phyloP scores from a whole-genome alignment of 352 stramenopile genomes.

The Phytophthora colocasiae region DNA sequence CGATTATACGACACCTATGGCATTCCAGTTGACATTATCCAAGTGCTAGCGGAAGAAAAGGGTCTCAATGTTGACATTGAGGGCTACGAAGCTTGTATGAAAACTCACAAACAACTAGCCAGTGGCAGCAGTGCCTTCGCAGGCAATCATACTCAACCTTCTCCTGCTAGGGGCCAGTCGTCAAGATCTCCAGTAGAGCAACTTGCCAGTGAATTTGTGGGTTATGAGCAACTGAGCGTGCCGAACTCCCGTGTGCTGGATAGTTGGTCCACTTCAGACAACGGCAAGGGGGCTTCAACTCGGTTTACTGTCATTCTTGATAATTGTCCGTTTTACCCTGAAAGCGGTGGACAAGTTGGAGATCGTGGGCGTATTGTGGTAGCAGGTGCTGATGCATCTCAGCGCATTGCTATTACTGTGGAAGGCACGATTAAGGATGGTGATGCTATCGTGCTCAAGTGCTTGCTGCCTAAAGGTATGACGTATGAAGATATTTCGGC shows the following conservation, averaged over 20 bases:
- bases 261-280: constrained; percentile 34
- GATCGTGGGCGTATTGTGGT: constrained; percentile 58
- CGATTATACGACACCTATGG: constrained; percentile 80
- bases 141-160: constrained; percentile 31
- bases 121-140: constrained; percentile 54
- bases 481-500: constrained; percentile 38
- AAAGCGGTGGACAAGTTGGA: constrained; percentile 81
- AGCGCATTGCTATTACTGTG: constrained; percentile 35
- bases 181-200: constrained; percentile 1
- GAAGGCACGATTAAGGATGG: constrained; percentile 51
- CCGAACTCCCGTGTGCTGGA: constrained; percentile 43
- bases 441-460: constrained; percentile 58
- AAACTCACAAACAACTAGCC: constrained; percentile 57
- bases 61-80: constrained; percentile 61
- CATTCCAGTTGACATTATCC: constrained; percentile 81
- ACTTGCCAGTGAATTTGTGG: constrained; percentile 53
- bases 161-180: constrained; percentile 8
- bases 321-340: constrained; percentile 77
- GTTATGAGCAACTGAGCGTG: constrained; percentile 62
- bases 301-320: constrained; percentile 58
- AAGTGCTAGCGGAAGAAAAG: constrained; percentile 67
- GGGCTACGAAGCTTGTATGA: constrained; percentile 60
- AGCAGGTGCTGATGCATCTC: constrained; percentile 8
- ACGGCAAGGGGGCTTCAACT: constrained; percentile 8
- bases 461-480: constrained; percentile 39